phyloP scores from a whole-genome alignment of 2,329 filamentous ascomycete species.

The Truncatella angustata region DNA sequence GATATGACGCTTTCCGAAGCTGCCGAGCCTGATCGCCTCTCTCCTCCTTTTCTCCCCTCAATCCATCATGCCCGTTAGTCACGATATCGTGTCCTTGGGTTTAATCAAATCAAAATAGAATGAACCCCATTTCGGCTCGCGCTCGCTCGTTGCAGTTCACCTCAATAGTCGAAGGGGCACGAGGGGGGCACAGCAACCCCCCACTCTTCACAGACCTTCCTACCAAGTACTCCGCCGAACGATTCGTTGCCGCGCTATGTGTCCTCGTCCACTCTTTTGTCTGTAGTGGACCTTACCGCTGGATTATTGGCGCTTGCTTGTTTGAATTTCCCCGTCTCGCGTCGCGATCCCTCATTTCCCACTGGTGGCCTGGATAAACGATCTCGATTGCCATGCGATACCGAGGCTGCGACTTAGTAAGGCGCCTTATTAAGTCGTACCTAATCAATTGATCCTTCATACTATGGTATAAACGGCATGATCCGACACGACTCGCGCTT shows the following conservation, averaged over 20 bases:
- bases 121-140: background rate
- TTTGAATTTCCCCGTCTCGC: background rate
- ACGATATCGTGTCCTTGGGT: no score
- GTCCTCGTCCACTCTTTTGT: background rate
- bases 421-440: slow-evolving; percentile 3
- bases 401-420: background rate
- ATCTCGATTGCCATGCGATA: background rate
- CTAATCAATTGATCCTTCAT: background rate
- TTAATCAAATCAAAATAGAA: background rate
- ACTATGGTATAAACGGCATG: background rate
- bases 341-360: slow-evolving; percentile 3
- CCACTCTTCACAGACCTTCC: background rate
- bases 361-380: background rate
- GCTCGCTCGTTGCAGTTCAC: background rate
- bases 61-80: background rate
- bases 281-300: no score
- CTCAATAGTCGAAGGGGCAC: background rate
- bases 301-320: no score
- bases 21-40: no score
- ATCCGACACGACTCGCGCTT: background rate
- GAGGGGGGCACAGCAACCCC: no score
- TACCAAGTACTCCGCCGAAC: background rate
- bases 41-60: background rate
- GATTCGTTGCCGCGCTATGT: background rate
- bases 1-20: no score